Base-by-base conservation (phyloP, 257 asterid genomes). In the Salvia rosmarinus region DNA sequence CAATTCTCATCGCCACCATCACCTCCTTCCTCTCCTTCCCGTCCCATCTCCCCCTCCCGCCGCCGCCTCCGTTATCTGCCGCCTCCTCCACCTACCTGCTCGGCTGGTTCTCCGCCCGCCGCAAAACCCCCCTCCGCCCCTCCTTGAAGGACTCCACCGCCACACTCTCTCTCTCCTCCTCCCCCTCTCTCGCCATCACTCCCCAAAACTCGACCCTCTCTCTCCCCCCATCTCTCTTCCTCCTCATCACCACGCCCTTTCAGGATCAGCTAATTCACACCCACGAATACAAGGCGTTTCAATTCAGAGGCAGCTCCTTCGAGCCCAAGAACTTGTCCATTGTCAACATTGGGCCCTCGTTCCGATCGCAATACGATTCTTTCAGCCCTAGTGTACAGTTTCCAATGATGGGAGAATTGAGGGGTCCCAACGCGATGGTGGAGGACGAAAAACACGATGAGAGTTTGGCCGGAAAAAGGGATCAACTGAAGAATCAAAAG, bases 221-320 rank as follows among this genome's bases (percentile, higher is more conserved):
- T n/a, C 85, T 86, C 17, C 49, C 86, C 50, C 93, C 98, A 0
- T 86, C 89, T 8, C 69, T 92, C 23, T 87, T 94, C 82, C 85
- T 94, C 76, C 87, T 94, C 60, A 37, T 94, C 39, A 81, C 97
- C 63, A 85, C 96, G 44, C 98, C 98, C 42, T 63, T 83, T 43
- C 95, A 87, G 1, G 97, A 91, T 4, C 92, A 94, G 39, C 11
- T 87, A 9, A 86, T 89, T 37, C 98, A 91, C 69, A 94, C 98
- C 56, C 91, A 81, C 13, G 30, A 25, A 25, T 25, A 25, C 30
- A 25, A 80, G 80, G 95, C 88, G 4, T 91, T 85, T 35, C 91
- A 85, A 19, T 91, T 46, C 64, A 83, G 72, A 0, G 73, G 71
- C 21, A 73, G 44, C 56, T 67, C 81, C n/a, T 91, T 94, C 58